Percentiles rank a stretch among this genome's conserved stretches.
Conservation (phyloP, 2,329 filamentous ascomycete species). For the Colletotrichum gloeosporioides region DNA sequence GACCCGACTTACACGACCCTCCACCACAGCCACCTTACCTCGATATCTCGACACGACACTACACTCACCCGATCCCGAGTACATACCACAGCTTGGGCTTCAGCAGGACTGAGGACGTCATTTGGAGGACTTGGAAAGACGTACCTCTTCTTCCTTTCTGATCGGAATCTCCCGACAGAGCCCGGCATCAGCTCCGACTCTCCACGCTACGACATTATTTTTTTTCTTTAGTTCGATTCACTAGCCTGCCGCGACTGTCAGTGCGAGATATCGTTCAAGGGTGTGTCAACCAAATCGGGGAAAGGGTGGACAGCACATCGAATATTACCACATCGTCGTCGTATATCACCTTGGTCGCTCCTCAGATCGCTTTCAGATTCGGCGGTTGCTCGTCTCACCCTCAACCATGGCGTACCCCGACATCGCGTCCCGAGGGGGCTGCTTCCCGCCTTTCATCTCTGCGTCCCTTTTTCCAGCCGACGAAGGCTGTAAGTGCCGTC, state of each 20-base stretch:
- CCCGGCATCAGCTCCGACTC: neutral
- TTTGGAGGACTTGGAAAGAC: neutral
- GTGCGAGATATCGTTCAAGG: neutral
- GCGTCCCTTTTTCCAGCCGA: constrained; percentile 60
- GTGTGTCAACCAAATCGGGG: neutral
- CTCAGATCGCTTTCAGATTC: neutral
- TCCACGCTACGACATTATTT: neutral
- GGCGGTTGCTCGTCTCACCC: neutral
- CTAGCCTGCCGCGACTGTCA: neutral
- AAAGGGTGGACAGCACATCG: neutral
- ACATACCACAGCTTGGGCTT: neutral
- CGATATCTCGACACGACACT: neutral
- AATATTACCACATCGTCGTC: neutral
- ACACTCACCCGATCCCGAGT: neutral
- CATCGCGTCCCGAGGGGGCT: constrained; percentile 36
- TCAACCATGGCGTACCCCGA: neutral
- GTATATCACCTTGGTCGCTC: neutral
- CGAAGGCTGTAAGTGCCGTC: constrained; percentile 68
- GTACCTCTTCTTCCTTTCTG: neutral
- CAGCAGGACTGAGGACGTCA: constrained; percentile 14
- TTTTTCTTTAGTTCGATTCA: neutral
- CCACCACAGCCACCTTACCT: neutral
- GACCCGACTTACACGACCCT: neutral
- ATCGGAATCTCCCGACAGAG: neutral
- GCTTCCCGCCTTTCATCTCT: constrained; percentile 74